Conservation (phyloP, 179 eudicot species). For the Camellia oleifera region DNA sequence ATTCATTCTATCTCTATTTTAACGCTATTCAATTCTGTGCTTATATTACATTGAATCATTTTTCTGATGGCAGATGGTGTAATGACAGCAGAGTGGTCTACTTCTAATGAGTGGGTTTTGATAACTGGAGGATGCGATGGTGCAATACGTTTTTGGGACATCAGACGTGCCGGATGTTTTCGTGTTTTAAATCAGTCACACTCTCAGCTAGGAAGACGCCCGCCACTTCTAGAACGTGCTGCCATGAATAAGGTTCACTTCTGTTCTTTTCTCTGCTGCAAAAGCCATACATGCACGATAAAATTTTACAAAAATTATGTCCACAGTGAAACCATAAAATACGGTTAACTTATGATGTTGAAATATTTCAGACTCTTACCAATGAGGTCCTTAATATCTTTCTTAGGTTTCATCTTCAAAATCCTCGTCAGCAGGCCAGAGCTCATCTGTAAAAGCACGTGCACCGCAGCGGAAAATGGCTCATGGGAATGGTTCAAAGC, state of each 20-base stretch:
- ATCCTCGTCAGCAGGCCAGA: slow-evolving; percentile 39
- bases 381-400: slow-evolving; percentile 12
- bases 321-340: not conserved
- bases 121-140: slow-evolving; percentile 98
- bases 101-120: slow-evolving; percentile 94
- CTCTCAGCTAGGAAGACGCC: slow-evolving; percentile 90
- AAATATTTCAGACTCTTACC: not conserved
- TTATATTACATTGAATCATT: slow-evolving; percentile 5
- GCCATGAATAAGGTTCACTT: slow-evolving; percentile 54
- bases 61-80: slow-evolving; percentile 65
- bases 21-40: not conserved
- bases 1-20: not conserved
- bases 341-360: not conserved
- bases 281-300: not conserved
- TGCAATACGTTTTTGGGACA: slow-evolving; percentile 98
- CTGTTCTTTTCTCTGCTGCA: slow-evolving; percentile 9
- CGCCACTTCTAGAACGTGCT: slow-evolving; percentile 51
- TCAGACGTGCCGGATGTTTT: slow-evolving; percentile 95
- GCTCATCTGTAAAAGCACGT: slow-evolving; percentile 45
- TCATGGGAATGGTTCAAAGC: slow-evolving; percentile 46
- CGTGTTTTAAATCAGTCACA: slow-evolving; percentile 84
- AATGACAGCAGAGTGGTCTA: slow-evolving; percentile 94
- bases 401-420: slow-evolving; percentile 50
- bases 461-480: slow-evolving; percentile 49
- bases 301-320: not conserved